phyloP scores from a whole-genome alignment of 306 rosid genomes.

The Luffa aegyptiaca region DNA sequence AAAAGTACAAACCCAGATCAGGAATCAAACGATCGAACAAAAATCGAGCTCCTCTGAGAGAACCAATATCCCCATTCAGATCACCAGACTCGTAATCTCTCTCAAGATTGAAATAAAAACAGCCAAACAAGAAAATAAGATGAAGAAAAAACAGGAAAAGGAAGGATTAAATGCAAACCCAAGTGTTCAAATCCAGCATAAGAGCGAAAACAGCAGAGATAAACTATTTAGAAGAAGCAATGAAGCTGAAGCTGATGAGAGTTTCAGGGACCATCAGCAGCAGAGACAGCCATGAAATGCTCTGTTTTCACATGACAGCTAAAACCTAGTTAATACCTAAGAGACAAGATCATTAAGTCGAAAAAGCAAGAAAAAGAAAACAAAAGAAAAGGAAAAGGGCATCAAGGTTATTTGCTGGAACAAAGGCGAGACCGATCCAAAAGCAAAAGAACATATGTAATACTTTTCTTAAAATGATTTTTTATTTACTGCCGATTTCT shows the following conservation, averaged over 20 bases:
- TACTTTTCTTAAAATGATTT: conserved; percentile 4
- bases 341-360: background rate
- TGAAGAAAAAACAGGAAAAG: background rate
- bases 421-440: background rate
- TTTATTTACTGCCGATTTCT: conserved; percentile 12
- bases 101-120: background rate
- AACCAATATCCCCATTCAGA: background rate
- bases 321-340: background rate
- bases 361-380: background rate
- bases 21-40: conserved; percentile 8
- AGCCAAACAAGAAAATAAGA: background rate
- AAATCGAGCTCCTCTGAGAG: background rate
- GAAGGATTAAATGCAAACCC: background rate
- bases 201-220: background rate
- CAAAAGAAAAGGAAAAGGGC: background rate
- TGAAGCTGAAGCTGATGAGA: background rate
- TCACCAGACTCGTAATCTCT: background rate
- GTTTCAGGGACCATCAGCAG: background rate
- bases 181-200: background rate
- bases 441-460: background rate
- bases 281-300: conserved; percentile 2
- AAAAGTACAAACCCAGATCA: conserved; percentile 18
- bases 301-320: background rate
- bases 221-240: background rate
- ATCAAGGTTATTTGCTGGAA: background rate